Percentiles rank a stretch among this genome's conserved stretches.
phyloP scores from a whole-genome alignment of 1,139 yeast genomes.

The Spathaspora sp. region DNA sequence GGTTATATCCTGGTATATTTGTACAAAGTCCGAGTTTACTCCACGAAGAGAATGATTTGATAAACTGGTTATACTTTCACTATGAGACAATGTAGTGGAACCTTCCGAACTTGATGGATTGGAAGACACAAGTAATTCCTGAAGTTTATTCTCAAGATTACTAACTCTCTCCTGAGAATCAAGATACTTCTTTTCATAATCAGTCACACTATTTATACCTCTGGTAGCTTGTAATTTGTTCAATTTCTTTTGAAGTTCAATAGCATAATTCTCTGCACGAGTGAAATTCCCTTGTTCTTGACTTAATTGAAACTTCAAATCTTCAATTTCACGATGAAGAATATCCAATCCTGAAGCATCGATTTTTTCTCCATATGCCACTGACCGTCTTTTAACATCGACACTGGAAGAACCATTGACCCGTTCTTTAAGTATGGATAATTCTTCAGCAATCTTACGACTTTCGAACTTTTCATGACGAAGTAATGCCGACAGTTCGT shows the following conservation, averaged over 20 bases:
- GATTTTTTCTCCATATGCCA: slow-evolving; percentile 34
- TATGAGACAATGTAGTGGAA: slow-evolving; percentile 20
- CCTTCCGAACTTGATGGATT: slow-evolving; percentile 13
- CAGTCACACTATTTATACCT: slow-evolving; percentile 33
- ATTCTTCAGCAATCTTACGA: slow-evolving; percentile 54
- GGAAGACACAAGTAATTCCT: slow-evolving; percentile 16
- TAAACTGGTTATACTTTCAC: slow-evolving; percentile 43
- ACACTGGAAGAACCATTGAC: slow-evolving; percentile 24
- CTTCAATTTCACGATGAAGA: slow-evolving; percentile 35
- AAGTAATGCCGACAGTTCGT: slow-evolving; percentile 51
- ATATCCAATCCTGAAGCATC: slow-evolving; percentile 21
- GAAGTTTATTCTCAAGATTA: slow-evolving; percentile 35
- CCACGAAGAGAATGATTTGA: slow-evolving; percentile 15
- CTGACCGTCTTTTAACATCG: slow-evolving; percentile 25
- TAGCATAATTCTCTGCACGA: slow-evolving; percentile 48
- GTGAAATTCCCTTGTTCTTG: slow-evolving; percentile 44
- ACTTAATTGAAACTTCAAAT: slow-evolving; percentile 34
- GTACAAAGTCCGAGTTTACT: slow-evolving; percentile 45
- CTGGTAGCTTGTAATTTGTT: slow-evolving; percentile 44
- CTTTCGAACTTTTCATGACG: slow-evolving; percentile 57
- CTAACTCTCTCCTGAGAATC: slow-evolving; percentile 37
- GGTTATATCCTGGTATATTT: slow-evolving; percentile 57
- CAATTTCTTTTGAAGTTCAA: slow-evolving; percentile 46
- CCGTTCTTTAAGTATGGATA: slow-evolving; percentile 52
- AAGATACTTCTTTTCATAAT: slow-evolving; percentile 37